A percentile compares a stretch with the other conserved stretches of the same genome.
These are phyloP conservation scores for Paramecium sexaurelia DNA, from an alignment of 73 alveolate genomes.

Conservation along the genomic window DNA sequence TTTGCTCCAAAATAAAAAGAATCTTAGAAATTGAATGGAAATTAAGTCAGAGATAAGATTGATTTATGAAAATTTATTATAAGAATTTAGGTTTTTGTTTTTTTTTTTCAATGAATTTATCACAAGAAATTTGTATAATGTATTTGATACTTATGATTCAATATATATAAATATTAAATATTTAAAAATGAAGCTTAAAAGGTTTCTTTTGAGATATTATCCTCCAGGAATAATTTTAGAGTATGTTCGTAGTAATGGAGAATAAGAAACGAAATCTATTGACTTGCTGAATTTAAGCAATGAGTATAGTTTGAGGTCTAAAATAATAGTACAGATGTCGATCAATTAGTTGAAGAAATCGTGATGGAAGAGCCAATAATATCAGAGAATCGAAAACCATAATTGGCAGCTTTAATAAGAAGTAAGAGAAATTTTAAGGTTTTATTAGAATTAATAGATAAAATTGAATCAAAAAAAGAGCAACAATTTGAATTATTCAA, in stretches of 20 bases:
- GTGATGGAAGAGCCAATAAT: conserved; percentile 96
- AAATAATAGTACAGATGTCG: conserved; percentile 84
- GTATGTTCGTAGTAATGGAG: conserved; percentile 91
- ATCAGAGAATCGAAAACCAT: conserved; percentile 79
- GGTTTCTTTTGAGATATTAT: conserved; percentile 93
- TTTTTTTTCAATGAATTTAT: no score
- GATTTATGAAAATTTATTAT: not conserved
- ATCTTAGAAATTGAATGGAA: not conserved
- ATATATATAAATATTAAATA: conserved; percentile 1
- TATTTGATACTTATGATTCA: not conserved
- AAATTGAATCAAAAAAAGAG: conserved; percentile 81
- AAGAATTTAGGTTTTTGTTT: no score
- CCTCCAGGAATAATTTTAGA: conserved; percentile 99
- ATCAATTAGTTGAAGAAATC: conserved; percentile 89
- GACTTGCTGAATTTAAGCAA: conserved; percentile 88
- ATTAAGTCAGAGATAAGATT: not conserved
- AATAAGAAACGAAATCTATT: conserved; percentile 89
- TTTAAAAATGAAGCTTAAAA: conserved; percentile 92
- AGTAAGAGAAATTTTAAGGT: conserved; percentile 29
- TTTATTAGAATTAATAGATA: conserved; percentile 84
- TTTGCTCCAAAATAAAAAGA: conserved; percentile 11
- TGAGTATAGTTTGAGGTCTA: conserved; percentile 39
- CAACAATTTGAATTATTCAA: conserved; percentile 91
- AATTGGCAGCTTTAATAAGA: conserved; percentile 55
- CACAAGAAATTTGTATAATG: not conserved